Base-by-base conservation (phyloP, 352 stramenopile species). In the Phytophthora pini region DNA sequence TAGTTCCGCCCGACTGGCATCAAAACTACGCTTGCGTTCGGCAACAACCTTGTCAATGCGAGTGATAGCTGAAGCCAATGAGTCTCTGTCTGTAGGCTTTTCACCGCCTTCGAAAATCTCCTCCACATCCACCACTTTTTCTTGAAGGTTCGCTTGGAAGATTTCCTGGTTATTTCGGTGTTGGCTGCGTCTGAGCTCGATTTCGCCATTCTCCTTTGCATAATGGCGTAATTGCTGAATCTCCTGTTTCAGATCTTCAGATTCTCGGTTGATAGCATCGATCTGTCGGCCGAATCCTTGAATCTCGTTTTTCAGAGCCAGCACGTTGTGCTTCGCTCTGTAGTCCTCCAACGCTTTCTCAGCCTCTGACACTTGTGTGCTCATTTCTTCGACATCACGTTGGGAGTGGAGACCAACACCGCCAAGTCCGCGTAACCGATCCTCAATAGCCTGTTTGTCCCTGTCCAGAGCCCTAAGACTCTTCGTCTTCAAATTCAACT, bases 201-300 rank as follows among this genome's bases (percentile, higher is more conserved):
- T 32, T 22, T 68, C 40, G 3, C 84, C 62, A 24, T 88, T 65
- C 13, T 90, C 72, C n/a, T 50, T 36, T 39, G 90, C 81, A 36
- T 85, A 74, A 1, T 51, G 15, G 12, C 82, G 79, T 17, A 95
- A 56, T n/a, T 84, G 49, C 4, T 66, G 70, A n/a, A 96, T 62
- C 48, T 90, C 73, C 20, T 76, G 48, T 11, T 84, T 68, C 27
- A 96, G 64, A 26, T 72, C 40, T 0, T 65, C 68, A 29, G 87
- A 70, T 20, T 84, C 73, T 46, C 65, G 80, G 20, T 72, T 86
- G 3, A 72, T 65, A 32, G 79, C 68, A 57, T 70, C 61, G 8
- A 93, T 72, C 20, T 78, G 53, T 15, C 74, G 73, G 47, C 80
- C 79, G 2, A 84, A 60, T 13, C 38, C 50, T 47, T 85, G 61